Base-by-base conservation (phyloP, 345 rosid genomes). In the Salix suchowensis region DNA sequence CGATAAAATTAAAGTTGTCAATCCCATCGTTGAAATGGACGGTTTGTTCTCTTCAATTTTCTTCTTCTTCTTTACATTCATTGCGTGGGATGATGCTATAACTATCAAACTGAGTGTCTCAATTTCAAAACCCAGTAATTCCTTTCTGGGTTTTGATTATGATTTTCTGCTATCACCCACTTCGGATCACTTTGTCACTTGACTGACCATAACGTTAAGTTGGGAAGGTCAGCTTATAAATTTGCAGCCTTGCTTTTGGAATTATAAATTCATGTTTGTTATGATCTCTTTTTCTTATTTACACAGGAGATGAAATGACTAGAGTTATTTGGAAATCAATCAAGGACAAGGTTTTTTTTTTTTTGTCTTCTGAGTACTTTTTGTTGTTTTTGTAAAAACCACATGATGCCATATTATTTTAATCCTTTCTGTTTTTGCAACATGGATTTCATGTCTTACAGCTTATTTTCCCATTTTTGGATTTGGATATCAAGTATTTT, bases 381-480 rank as follows among this genome's bases (percentile, higher is more conserved):
- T 21, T 67, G 16, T 67, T 66, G 18, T 23, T 42, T 60, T 71
- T 34, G n/a, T n/a, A 66, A 26, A 26, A 66, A 18, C 28, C 39
- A 13, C 23, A 48, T 48, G 40, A n/a, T 75, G 7, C 14, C 14
- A 24, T 75, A 9, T 48, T 30, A 21, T 9, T 4, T 32, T 68
- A 18, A 15, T 76, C 34, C 16, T 67, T 34, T 16, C 37, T 32
- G 23, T 18, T 23, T 67, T 18, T 19, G 12, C 24, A 6, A 67
- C 70, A 8, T 67, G 6, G 13, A 32, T 24, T 68, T 42, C 11
- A 34, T 12, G 19, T 23, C 16, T 54, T 13, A n/a, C 91, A 96
- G 99, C 99, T 96, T 76, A 89, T 96, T 81, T 83, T 91, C 21
- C 99, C 99, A 5, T 91, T 91, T 81, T 36, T 91, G 89, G 91